Conservation (phyloP, 495 filamentous ascomycete genomes). For the Margaritispora aquatica region DNA sequence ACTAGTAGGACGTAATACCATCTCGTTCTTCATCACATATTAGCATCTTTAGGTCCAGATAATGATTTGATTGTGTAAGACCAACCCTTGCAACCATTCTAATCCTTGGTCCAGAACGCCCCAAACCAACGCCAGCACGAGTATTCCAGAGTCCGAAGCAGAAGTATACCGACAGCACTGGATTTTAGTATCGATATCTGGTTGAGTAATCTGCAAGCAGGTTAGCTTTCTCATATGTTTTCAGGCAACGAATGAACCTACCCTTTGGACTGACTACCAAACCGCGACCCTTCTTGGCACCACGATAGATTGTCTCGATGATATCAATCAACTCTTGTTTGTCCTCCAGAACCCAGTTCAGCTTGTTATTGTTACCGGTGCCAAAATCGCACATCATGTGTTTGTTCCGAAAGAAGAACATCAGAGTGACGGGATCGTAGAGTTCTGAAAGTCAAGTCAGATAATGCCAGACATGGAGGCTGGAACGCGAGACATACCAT, state of each 20-base stretch:
- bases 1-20: background rate
- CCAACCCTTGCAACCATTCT: conserved; percentile 12
- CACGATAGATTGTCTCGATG: conserved; percentile 94
- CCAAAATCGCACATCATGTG: conserved; percentile 99
- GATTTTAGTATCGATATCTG: conserved; percentile 64
- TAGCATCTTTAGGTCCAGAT: conserved; percentile 18
- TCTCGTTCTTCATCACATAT: conserved; percentile 7
- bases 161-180: background rate
- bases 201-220: conserved; percentile 65
- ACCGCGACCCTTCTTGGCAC: conserved; percentile 94
- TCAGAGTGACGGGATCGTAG: conserved; percentile 53
- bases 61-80: conserved; percentile 16
- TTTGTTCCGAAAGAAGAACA: conserved; percentile 98
- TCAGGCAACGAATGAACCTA: conserved; percentile 16
- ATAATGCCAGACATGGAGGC: conserved; percentile 35
- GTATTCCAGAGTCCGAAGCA: background rate
- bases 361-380: conserved; percentile 97
- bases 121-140: conserved; percentile 4
- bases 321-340: conserved; percentile 99
- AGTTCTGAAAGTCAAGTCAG: conserved; percentile 31
- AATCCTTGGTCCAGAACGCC: background rate
- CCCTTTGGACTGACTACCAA: conserved; percentile 92
- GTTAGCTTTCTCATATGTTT: conserved; percentile 13
- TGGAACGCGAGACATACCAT: conserved; percentile 28
- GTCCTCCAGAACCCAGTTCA: conserved; percentile 96